A percentile compares a stretch with the other conserved stretches of the same genome.
These are phyloP conservation scores for Besnoitia besnoiti DNA, from an alignment of 169 alveolate genomes.

Conservation along the genomic window DNA sequence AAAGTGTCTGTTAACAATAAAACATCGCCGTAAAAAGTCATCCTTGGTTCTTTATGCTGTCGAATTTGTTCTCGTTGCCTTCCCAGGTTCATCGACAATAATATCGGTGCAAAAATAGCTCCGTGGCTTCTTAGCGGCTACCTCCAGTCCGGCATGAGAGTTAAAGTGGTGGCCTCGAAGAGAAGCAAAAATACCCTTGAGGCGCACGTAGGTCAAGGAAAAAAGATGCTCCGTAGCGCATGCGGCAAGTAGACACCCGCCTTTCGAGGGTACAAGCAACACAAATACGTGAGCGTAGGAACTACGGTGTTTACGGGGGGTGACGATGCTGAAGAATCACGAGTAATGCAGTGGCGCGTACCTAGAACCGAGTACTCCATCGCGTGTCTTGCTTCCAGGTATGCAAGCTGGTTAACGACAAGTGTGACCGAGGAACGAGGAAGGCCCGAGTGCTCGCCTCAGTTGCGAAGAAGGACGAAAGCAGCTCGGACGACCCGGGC, in stretches of 20 bases:
- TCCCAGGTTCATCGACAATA: not conserved
- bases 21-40: not conserved
- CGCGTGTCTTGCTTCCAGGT: not conserved
- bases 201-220: slow-evolving; percentile 5
- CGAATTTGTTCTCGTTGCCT: not conserved
- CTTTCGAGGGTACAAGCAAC: no score
- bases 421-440: slow-evolving; percentile 16
- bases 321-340: no score
- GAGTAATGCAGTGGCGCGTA: no score
- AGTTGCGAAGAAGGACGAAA: slow-evolving; percentile 19
- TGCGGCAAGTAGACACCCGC: no score
- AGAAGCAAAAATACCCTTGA: not conserved
- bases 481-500: slow-evolving; percentile 28
- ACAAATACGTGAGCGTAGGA: no score
- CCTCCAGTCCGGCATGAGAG: slow-evolving; percentile 26
- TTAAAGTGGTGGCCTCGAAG: slow-evolving; percentile 5
- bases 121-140: slow-evolving; percentile 22
- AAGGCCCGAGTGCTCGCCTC: slow-evolving; percentile 14
- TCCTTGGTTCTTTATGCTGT: not conserved
- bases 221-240: no score
- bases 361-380: no score
- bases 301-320: no score
- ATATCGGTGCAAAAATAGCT: not conserved
- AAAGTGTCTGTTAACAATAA: no score
- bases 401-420: not conserved